Conservation (phyloP, 2,329 filamentous ascomycete genomes). For the Pseudogymnoascus sp. region DNA sequence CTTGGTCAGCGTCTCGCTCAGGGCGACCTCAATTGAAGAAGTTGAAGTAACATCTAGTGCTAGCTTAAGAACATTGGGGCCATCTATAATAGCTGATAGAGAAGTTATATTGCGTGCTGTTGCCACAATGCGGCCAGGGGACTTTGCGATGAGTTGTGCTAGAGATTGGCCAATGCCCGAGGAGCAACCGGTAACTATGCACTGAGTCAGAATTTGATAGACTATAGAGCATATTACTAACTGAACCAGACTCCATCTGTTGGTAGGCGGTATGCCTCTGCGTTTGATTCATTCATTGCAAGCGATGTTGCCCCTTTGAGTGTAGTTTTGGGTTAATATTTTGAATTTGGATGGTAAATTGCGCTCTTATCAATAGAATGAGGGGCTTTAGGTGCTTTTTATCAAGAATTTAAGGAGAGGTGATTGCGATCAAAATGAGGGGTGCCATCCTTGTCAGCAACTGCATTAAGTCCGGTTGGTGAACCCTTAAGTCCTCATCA, state of each 20-base stretch:
- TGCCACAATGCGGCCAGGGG: background rate
- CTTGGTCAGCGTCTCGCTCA: constrained; percentile 12
- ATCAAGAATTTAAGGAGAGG: background rate
- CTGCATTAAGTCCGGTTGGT: constrained; percentile 1
- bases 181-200: constrained; percentile 7
- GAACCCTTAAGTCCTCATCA: background rate
- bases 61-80: constrained; percentile 35
- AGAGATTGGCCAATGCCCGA: constrained; percentile 5
- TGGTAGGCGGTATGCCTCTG: constrained; percentile 27
- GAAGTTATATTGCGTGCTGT: background rate
- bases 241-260: constrained; percentile 34
- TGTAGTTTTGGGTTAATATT: background rate
- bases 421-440: background rate
- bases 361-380: background rate
- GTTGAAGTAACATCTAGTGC: constrained; percentile 39
- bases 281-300: constrained; percentile 27
- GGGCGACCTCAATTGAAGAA: constrained; percentile 25
- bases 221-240: constrained; percentile 18
- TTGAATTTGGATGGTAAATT: background rate
- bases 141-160: background rate
- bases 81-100: constrained; percentile 6
- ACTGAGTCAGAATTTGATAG: background rate
- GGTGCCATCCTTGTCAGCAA: background rate
- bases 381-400: background rate
- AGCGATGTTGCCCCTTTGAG: background rate